phyloP scores from a whole-genome alignment of 352 stramenopile species.

The Thalassiosira tumida region DNA sequence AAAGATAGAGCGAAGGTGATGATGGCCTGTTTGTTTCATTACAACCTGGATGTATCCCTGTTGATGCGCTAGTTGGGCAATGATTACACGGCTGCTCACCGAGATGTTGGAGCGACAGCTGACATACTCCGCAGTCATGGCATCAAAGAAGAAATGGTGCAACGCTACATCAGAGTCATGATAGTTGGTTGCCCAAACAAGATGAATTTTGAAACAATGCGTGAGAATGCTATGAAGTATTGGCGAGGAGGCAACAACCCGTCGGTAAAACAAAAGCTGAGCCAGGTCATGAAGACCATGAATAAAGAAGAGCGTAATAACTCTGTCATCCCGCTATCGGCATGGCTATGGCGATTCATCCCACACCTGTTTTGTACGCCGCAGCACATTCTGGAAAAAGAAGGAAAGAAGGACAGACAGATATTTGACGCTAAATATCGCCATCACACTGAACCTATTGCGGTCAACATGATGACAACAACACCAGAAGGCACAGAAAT shows the following conservation, averaged over 20 bases:
- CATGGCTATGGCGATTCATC: slow-evolving; percentile 53
- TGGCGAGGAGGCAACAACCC: slow-evolving; percentile 20
- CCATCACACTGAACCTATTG: not conserved
- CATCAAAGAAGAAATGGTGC: not conserved
- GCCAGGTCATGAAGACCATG: slow-evolving; percentile 29
- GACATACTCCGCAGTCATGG: not conserved
- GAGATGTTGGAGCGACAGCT: not conserved
- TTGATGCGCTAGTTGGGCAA: slow-evolving; percentile 23
- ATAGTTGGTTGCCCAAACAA: slow-evolving; percentile 4
- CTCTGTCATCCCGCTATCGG: slow-evolving; percentile 48
- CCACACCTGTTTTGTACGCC: slow-evolving; percentile 68
- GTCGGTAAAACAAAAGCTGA: slow-evolving; percentile 7
- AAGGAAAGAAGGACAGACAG: slow-evolving; percentile 42
- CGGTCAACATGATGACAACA: slow-evolving; percentile 72
- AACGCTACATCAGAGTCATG: slow-evolving; percentile 24
- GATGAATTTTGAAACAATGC: slow-evolving; percentile 4
- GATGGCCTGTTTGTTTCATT: slow-evolving; percentile 35
- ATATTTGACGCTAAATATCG: slow-evolving; percentile 57
- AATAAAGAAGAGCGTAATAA: slow-evolving; percentile 62
- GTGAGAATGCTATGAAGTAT: slow-evolving; percentile 25
- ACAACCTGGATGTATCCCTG: slow-evolving; percentile 13
- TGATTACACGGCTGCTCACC: slow-evolving; percentile 37
- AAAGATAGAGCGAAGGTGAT: not conserved
- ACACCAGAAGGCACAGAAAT: slow-evolving; percentile 33
- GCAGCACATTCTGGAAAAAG: slow-evolving; percentile 51